These are phyloP conservation scores for Malus hybrid DNA, from an alignment of 331 rosid genomes.

Conservation along the genomic window DNA sequence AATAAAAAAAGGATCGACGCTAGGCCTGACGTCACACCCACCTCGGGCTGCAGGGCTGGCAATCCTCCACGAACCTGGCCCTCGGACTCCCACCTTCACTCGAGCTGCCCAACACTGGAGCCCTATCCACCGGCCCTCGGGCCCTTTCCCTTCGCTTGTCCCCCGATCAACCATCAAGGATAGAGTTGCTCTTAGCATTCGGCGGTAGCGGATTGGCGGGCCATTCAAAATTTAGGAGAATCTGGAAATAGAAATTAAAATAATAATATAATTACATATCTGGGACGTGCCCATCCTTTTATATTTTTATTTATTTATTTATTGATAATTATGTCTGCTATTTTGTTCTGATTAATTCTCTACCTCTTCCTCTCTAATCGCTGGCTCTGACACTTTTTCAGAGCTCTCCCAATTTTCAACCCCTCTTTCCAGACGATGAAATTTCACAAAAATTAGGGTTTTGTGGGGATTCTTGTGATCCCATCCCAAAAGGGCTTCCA, in stretches of 20 bases:
- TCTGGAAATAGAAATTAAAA: background rate
- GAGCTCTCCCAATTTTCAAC: background rate
- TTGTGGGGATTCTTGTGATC: background rate
- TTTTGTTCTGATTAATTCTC: background rate
- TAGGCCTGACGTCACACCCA: too few relatives aligned
- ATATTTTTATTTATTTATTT: background rate
- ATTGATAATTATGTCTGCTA: background rate
- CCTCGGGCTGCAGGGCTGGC: too few relatives aligned
- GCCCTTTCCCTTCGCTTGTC: too few relatives aligned
- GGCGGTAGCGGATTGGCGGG: slow-evolving; percentile 6
- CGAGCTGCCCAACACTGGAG: too few relatives aligned
- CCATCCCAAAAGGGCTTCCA: background rate
- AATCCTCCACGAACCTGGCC: too few relatives aligned
- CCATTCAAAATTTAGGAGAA: background rate
- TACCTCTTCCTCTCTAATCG: background rate
- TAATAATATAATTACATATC: background rate
- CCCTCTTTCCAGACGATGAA: background rate
- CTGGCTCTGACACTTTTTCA: background rate
- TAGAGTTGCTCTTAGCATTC: background rate
- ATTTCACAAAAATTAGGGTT: background rate
- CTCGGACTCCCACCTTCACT: too few relatives aligned
- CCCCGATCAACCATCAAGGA: too few relatives aligned
- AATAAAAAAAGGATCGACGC: too few relatives aligned
- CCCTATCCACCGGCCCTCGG: too few relatives aligned
- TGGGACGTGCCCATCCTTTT: background rate